A percentile compares a stretch with the other conserved stretches of the same genome.
phyloP scores from a whole-genome alignment of 306 rosid species.

The Rubus parviflorus region DNA sequence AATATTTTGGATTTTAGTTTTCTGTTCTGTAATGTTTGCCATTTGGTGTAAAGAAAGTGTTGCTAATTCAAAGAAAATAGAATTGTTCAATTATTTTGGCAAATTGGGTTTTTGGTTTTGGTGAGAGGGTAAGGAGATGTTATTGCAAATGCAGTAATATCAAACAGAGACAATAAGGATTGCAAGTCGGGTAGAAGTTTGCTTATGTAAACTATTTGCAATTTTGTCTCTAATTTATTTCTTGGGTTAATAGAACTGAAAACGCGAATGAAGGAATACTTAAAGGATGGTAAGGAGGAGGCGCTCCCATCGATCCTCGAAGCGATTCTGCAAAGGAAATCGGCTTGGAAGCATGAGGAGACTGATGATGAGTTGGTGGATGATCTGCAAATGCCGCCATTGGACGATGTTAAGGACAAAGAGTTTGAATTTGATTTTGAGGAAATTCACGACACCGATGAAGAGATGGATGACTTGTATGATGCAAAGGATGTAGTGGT shows the following conservation, averaged over 20 bases:
- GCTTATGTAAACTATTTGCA: neutral
- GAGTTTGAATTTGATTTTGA: constrained; percentile 69
- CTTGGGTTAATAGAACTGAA: constrained; percentile 55
- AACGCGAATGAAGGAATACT: constrained; percentile 53
- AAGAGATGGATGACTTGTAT: constrained; percentile 72
- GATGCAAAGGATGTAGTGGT: constrained; percentile 52
- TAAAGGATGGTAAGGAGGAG: constrained; percentile 62
- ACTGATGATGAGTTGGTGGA: constrained; percentile 77
- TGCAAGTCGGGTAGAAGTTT: neutral
- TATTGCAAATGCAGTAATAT: too few species aligned
- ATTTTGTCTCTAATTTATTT: neutral
- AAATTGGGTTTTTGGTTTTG: neutral
- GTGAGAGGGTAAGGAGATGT: neutral
- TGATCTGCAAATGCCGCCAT: constrained; percentile 45
- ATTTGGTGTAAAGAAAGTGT: too few species aligned
- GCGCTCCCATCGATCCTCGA: constrained; percentile 62
- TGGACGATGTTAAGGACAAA: constrained; percentile 43
- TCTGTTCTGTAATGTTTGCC: neutral
- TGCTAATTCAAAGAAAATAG: too few species aligned
- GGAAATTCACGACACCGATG: constrained; percentile 50
- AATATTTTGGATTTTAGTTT: neutral
- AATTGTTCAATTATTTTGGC: neutral
- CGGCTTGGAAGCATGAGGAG: constrained; percentile 68
- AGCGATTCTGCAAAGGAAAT: constrained; percentile 64
- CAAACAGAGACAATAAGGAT: neutral